phyloP scores from a whole-genome alignment of 805 yeast species.

The Myxozyma monticola region DNA sequence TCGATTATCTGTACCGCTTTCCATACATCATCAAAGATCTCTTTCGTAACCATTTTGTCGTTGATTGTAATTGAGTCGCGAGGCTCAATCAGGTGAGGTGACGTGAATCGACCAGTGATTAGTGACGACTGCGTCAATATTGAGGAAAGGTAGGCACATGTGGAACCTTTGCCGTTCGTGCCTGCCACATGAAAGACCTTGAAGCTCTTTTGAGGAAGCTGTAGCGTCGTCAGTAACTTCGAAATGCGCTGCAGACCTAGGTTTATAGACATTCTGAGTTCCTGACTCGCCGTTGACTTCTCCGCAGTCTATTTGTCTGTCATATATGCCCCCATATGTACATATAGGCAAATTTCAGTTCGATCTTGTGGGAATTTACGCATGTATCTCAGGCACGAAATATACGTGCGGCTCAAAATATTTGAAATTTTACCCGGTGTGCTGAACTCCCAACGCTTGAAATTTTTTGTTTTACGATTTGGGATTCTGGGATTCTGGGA shows the following conservation, averaged over 20 bases:
- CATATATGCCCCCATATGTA: too few species aligned
- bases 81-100: slow-evolving; percentile 76
- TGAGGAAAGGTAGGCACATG: slow-evolving; percentile 76
- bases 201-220: slow-evolving; percentile 65
- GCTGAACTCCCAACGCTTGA: too few species aligned
- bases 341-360: too few species aligned
- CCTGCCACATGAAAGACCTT: slow-evolving; percentile 91
- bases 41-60: slow-evolving; percentile 53
- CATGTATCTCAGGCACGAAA: too few species aligned
- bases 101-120: slow-evolving; percentile 76
- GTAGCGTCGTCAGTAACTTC: slow-evolving; percentile 51
- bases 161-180: slow-evolving; percentile 95
- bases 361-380: too few species aligned
- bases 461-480: too few species aligned
- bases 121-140: slow-evolving; percentile 52
- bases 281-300: too few species aligned
- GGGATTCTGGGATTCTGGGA: too few species aligned
- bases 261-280: slow-evolving; percentile 45
- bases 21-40: slow-evolving; percentile 50
- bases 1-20: slow-evolving; percentile 47
- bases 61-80: slow-evolving; percentile 76
- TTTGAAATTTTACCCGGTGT: too few species aligned
- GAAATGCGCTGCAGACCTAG: slow-evolving; percentile 57
- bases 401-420: too few species aligned
- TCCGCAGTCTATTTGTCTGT: too few species aligned